Base-by-base conservation (phyloP, 2,329 filamentous ascomycete genomes). In the Fragosphaeria purpurea region DNA sequence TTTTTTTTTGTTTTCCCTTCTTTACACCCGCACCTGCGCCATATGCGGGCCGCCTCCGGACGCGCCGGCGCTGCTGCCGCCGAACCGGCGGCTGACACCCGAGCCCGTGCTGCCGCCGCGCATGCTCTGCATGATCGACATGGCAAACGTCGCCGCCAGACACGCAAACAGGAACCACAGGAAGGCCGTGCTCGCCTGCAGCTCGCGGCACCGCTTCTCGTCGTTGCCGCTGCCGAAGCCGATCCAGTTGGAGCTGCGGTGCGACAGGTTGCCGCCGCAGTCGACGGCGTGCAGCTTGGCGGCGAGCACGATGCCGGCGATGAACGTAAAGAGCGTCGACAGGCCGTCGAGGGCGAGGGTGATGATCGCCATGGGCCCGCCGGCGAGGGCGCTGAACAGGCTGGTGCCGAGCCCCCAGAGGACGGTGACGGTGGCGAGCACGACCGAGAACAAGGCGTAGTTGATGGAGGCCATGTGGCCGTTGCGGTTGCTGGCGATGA, bases 151-250 rank as follows among this genome's bases (percentile, higher is more conserved):
- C 4, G 70, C 80, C 33, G 71, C 68, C 61, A 83, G 85, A 32
- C 76, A 72, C 40, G 70, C 74, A 64, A 83, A 87, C 46, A 87
- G 76, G 69, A 90, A 89, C 84, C 84, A 91, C 68, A 88, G 75
- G 70, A 91, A 91, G 39, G 79, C 84, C 37, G 78, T 80, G 55
- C 78, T 77, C 39, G 86, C 86, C 70, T 90, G 86, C 12, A 87
- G 77, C 68, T 88, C 80, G 55, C 79, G 81, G 69, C 86, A 90
- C 57, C 84, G 77, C 70, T 83, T 80, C 63, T 72, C 65, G 53
- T 75, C 70, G 65, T 83, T 63, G 54, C 56, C 53, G 44, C 80
- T 82, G 51, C 82, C 82, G 63, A 75, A 84, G 32, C 74, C 82
- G 62, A 86, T 79, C 68, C 73, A 76, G 65, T 76, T 75, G 59